Percentiles rank a stretch among this genome's conserved stretches.
Evolutionary conservation across 2,329 filamentous ascomycete genomes (phyloP).

Genomic region (Diplocarpon mali): DNA sequence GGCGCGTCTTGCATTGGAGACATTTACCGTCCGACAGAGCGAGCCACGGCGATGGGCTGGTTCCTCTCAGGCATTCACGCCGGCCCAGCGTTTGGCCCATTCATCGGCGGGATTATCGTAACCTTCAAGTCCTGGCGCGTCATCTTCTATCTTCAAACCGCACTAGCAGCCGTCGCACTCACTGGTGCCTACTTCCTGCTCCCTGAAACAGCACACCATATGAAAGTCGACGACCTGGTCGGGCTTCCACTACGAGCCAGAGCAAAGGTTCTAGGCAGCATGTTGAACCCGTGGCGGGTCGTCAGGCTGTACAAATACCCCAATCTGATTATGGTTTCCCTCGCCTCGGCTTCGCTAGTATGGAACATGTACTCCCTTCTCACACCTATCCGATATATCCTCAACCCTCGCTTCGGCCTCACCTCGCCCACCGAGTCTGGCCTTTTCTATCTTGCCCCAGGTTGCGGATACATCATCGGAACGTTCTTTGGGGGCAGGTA

Average conservation of each 20-base stretch:
- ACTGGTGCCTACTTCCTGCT: conserved; percentile 54
- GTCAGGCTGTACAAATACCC: conserved; percentile 55
- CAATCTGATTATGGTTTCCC: conserved; percentile 51
- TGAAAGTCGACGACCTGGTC: conserved; percentile 48
- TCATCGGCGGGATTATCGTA: conserved; percentile 66
- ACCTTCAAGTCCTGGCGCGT: conserved; percentile 62
- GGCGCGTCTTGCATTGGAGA: conserved; percentile 60
- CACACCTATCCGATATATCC: conserved; percentile 59
- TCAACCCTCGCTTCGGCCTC: conserved; percentile 64
- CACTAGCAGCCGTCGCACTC: conserved; percentile 48
- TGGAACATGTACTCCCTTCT: conserved; percentile 67
- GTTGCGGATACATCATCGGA: conserved; percentile 56
- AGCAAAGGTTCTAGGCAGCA: conserved; percentile 42
- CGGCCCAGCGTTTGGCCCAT: conserved; percentile 59
- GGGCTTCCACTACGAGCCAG: conserved; percentile 41
- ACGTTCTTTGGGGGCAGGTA: conserved; percentile 63
- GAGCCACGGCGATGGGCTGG: conserved; percentile 64
- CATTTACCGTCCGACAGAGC: conserved; percentile 51
- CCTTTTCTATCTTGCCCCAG: conserved; percentile 65
- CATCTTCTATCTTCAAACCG: conserved; percentile 70
- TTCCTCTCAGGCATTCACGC: conserved; percentile 61
- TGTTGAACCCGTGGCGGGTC: conserved; percentile 57
- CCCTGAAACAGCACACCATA: conserved; percentile 61
- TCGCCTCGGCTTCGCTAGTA: conserved; percentile 52
- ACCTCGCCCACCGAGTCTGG: conserved; percentile 55